Evolutionary conservation across 108 stramenopile species (phyloP), one percentile per base, ranked within the genome.

Genomic region (Cylindrotheca fusiformis): DNA sequence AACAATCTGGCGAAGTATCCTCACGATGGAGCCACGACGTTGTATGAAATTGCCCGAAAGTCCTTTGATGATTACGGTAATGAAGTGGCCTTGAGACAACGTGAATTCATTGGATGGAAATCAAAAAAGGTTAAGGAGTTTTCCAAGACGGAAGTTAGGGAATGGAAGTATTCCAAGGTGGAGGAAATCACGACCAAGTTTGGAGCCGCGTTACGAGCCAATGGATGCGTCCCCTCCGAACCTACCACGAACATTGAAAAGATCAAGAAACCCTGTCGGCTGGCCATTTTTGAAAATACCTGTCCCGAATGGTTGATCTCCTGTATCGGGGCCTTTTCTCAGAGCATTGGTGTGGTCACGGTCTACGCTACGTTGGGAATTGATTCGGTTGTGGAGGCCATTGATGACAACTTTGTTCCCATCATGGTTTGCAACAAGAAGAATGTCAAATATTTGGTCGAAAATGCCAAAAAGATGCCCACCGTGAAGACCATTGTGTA

Each of bases 281-380:
- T 92, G 8, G 90, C 88, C 58, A 90, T 96, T 45, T 96, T 90
- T 65, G 95, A 94, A 58, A 91, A 94, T 55, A 96, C 95, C 32
- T 90, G 86, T 53, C 66, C 88, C 26, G 86, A 91, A 58, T 96
- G 95, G 95, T 82, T 87, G 85, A 93, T 91, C 62, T 84, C 78
- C n/a, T n/a, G n/a, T n/a, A n/a, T n/a, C n/a, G n/a, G n/a, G n/a
- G n/a, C n/a, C n/a, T n/a, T n/a, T n/a, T n/a, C n/a, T n/a, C n/a
- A n/a, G n/a, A n/a, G n/a, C n/a, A n/a, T n/a, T n/a, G n/a, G n/a
- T n/a, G n/a, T n/a, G n/a, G n/a, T n/a, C n/a, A n/a, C n/a, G n/a
- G n/a, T n/a, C n/a, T n/a, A n/a, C n/a, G n/a, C n/a, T 33, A 75
- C 86, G 4, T 56, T 90, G 36, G 95, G 93, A 6, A 87, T 95